phyloP scores from a whole-genome alignment of 1,139 yeast species.

The Yamadazyma triangularis region DNA sequence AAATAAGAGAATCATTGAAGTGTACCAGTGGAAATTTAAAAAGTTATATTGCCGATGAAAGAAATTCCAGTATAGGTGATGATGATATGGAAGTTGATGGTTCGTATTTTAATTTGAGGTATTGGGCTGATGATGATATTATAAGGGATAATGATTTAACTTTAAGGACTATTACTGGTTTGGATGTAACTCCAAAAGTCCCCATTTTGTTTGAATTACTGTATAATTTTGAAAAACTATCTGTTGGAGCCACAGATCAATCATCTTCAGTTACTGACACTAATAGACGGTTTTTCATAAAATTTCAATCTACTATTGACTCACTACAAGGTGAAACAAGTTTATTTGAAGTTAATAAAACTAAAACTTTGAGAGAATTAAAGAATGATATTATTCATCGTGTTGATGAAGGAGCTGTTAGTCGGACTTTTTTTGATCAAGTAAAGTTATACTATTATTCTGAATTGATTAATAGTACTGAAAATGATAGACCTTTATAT shows the following conservation, averaged over 20 bases:
- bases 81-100: slow-evolving; percentile 9
- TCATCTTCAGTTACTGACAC: too few relatives aligned
- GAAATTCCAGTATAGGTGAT: slow-evolving; percentile 8
- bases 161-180: slow-evolving; percentile 15
- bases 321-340: slow-evolving; percentile 18
- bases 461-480: slow-evolving; percentile 8
- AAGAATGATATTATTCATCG: slow-evolving; percentile 19
- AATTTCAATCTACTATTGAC: slow-evolving; percentile 14
- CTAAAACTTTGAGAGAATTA: slow-evolving; percentile 20
- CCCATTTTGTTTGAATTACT: slow-evolving; percentile 16
- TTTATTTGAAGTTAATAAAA: slow-evolving; percentile 20
- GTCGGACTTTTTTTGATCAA: slow-evolving; percentile 28
- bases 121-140: slow-evolving; percentile 10
- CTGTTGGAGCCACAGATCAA: background rate
- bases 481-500: slow-evolving; percentile 9
- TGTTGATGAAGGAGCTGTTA: slow-evolving; percentile 20
- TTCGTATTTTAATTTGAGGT: slow-evolving; percentile 10
- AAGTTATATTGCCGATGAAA: slow-evolving; percentile 16
- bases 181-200: slow-evolving; percentile 28
- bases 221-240: slow-evolving; percentile 6
- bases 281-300: slow-evolving; percentile 9
- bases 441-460: slow-evolving; percentile 15
- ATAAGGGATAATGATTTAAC: slow-evolving; percentile 10
- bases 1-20: slow-evolving; percentile 19
- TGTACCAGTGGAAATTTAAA: slow-evolving; percentile 20